phyloP scores from a whole-genome alignment of 495 filamentous ascomycete genomes.

The Echria macrotheca region DNA sequence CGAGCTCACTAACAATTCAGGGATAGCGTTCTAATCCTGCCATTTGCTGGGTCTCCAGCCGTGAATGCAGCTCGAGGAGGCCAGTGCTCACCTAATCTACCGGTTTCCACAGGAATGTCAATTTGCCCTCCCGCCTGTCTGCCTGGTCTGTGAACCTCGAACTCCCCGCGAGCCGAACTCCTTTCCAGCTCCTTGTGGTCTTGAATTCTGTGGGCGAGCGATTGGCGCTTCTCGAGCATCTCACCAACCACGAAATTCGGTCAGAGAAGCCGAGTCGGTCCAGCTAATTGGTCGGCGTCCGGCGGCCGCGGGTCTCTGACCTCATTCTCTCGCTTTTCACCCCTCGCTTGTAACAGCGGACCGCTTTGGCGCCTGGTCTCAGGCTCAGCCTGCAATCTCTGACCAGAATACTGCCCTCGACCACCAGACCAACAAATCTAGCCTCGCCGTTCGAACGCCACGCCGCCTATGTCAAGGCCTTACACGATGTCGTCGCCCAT shows the following conservation, averaged over 20 bases:
- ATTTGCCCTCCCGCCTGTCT: slow-evolving; percentile 15
- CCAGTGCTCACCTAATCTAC: slow-evolving; percentile 35
- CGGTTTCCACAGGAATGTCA: slow-evolving; percentile 37
- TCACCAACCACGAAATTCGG: too few species aligned
- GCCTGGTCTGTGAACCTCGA: slow-evolving; percentile 8
- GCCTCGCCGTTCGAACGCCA: slow-evolving; percentile 8
- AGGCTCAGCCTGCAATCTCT: slow-evolving; percentile 23
- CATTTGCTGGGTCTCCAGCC: slow-evolving; percentile 17
- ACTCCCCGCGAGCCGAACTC: too few species aligned
- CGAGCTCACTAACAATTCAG: too few species aligned
- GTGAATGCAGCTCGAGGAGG: slow-evolving; percentile 16
- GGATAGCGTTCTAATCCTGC: too few species aligned
- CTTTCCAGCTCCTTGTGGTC: neutral
- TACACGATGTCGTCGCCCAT: slow-evolving; percentile 51
- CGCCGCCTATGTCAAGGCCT: slow-evolving; percentile 20
- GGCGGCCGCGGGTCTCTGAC: neutral
- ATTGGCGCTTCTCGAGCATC: neutral
- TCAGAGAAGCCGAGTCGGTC: too few species aligned
- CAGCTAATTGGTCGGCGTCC: too few species aligned
- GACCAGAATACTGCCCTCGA: slow-evolving; percentile 16
- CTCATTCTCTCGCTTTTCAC: slow-evolving; percentile 1
- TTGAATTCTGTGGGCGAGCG: too few species aligned
- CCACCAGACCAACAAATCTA: slow-evolving; percentile 16
- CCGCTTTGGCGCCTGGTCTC: slow-evolving; percentile 28
- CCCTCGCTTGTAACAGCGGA: slow-evolving; percentile 23